phyloP scores from a whole-genome alignment of 495 filamentous ascomycete genomes.

The Lasiosphaeria hispida region DNA sequence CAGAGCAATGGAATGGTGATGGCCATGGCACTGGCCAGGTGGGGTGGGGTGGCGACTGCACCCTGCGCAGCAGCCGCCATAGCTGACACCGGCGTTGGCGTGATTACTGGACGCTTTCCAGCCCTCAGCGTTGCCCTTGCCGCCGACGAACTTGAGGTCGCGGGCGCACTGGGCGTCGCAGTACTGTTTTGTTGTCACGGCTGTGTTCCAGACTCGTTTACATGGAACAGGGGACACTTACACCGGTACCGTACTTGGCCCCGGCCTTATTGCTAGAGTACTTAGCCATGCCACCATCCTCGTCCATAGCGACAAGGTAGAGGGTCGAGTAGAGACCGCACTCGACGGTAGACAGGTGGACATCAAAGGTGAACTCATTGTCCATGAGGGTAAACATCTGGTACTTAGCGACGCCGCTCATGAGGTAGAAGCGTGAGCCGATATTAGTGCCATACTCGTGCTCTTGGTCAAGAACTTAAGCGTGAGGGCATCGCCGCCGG shows the following conservation, averaged over 20 bases:
- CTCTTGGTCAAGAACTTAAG: constrained; percentile 25
- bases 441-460: constrained; percentile 29
- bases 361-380: constrained; percentile 60
- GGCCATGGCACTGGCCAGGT: too few species aligned
- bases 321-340: constrained; percentile 66
- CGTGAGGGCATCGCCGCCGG: constrained; percentile 40
- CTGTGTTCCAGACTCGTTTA: too few species aligned
- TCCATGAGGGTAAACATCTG: constrained; percentile 56
- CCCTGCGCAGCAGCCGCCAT: neutral
- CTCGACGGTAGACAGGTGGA: constrained; percentile 56
- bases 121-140: constrained; percentile 31
- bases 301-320: constrained; percentile 60
- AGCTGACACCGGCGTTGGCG: neutral
- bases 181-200: constrained; percentile 32
- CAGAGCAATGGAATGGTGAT: too few species aligned
- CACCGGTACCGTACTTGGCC: constrained; percentile 59
- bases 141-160: constrained; percentile 54
- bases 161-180: constrained; percentile 63
- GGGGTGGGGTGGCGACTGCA: too few species aligned
- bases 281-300: constrained; percentile 51
- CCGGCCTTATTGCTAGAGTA: constrained; percentile 56
- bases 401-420: constrained; percentile 44
- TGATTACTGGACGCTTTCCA: constrained; percentile 8
- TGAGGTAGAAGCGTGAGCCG: constrained; percentile 52
- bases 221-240: too few species aligned